Percentiles rank a stretch among this genome's conserved stretches.
phyloP scores from a whole-genome alignment of 2,329 filamentous ascomycete genomes.

The Exophiala oligosperma region DNA sequence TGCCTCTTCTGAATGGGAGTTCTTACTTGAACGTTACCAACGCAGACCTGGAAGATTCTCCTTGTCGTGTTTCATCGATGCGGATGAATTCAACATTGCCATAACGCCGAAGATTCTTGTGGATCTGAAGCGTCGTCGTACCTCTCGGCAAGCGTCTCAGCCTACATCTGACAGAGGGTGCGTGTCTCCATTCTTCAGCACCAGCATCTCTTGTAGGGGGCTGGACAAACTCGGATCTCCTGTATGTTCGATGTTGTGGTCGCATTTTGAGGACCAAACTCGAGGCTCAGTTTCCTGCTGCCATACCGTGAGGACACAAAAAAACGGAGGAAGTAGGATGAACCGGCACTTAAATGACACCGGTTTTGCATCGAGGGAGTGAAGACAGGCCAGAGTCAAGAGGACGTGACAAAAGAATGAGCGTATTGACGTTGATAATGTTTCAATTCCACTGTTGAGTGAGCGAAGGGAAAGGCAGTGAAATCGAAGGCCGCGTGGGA shows the following conservation, averaged over 20 bases:
- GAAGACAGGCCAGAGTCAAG: neutral
- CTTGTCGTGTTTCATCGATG: constrained; percentile 48
- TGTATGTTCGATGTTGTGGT: neutral
- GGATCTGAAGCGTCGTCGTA: constrained; percentile 45
- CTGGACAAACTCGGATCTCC: neutral
- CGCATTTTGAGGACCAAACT: neutral
- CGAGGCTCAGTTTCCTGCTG: neutral
- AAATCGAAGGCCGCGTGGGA: too few species aligned
- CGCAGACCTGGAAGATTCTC: constrained; percentile 44
- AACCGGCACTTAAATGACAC: neutral
- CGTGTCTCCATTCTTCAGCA: constrained; percentile 37
- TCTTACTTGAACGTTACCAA: constrained; percentile 55
- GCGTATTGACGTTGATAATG: neutral
- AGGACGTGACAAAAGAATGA: neutral
- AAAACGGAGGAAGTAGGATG: neutral
- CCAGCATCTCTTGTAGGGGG: constrained; percentile 1
- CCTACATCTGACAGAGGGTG: constrained; percentile 41
- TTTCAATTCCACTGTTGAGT: too few species aligned
- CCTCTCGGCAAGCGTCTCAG: constrained; percentile 38
- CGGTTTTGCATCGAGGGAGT: neutral
- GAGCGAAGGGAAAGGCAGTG: too few species aligned
- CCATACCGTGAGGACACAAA: neutral
- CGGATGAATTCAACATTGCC: constrained; percentile 60
- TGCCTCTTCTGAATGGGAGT: constrained; percentile 42
- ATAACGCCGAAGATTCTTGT: constrained; percentile 52